A percentile compares a stretch with the other conserved stretches of the same genome.
phyloP scores from a whole-genome alignment of 139 green algal genomes.

The Chlamydomonas schloesseri region DNA sequence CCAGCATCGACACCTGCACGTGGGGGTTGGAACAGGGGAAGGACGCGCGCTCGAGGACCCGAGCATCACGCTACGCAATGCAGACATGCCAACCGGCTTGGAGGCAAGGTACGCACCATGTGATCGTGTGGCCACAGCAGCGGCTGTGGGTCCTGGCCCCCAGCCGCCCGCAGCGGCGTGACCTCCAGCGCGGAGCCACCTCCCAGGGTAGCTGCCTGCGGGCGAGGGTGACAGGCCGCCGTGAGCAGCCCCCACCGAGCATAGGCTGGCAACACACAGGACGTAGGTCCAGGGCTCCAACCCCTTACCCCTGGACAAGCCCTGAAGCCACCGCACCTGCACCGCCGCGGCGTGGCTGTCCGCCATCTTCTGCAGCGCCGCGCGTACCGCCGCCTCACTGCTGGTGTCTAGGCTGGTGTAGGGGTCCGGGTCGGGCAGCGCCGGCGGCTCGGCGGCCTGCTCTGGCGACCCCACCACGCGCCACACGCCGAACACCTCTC shows the following conservation, averaged over 20 bases:
- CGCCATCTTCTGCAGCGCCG: background rate
- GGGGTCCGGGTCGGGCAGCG: background rate
- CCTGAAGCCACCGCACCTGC: background rate
- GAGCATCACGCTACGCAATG: no score
- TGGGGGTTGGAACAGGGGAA: no score
- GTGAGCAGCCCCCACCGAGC: no score
- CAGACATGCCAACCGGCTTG: no score
- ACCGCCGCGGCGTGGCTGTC: slow-evolving; percentile 5
- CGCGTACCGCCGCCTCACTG: background rate
- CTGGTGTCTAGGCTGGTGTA: slow-evolving; percentile 39
- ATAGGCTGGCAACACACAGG: no score
- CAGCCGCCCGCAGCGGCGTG: slow-evolving; percentile 6
- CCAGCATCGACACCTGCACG: slow-evolving; percentile 9
- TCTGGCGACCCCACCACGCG: background rate
- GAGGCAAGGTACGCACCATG: no score
- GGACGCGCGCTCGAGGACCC: no score
- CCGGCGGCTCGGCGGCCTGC: background rate
- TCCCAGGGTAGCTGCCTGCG: background rate
- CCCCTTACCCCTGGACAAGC: no score
- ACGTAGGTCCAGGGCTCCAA: no score
- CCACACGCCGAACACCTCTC: slow-evolving; percentile 44
- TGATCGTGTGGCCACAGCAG: slow-evolving; percentile 46
- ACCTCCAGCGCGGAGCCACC: background rate
- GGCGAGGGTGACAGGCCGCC: no score
- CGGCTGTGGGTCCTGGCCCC: background rate